Conservation (phyloP, 164 flowering plant genomes). For the Litsea cubeba region DNA sequence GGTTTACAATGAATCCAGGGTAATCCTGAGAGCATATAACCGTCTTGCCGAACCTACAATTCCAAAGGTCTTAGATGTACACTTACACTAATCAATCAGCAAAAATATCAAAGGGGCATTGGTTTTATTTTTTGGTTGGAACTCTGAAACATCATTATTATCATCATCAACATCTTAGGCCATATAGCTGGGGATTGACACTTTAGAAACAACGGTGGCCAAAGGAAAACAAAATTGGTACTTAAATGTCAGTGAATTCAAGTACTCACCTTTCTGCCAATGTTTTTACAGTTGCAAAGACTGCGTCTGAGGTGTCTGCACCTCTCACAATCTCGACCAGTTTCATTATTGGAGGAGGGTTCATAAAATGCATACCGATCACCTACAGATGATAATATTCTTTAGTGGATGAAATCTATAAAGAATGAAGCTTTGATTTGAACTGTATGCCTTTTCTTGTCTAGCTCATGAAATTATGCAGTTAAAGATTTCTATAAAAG, state of each 20-base stretch:
- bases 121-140: too few relatives aligned
- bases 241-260: neutral
- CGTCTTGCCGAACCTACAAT: conserved; percentile 77
- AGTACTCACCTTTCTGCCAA: conserved; percentile 69
- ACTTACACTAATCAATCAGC: neutral
- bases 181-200: too few relatives aligned
- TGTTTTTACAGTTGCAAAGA: conserved; percentile 51
- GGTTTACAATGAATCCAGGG: conserved; percentile 85
- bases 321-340: conserved; percentile 89
- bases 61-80: neutral
- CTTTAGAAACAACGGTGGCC: too few relatives aligned
- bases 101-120: neutral
- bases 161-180: too few relatives aligned
- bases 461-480: neutral
- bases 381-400: conserved; percentile 42
- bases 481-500: neutral
- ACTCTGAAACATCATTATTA: too few relatives aligned
- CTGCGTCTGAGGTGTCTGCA: conserved; percentile 78
- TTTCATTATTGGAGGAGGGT: conserved; percentile 92
- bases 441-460: neutral
- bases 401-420: too few relatives aligned
- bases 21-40: conserved; percentile 81
- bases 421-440: neutral
- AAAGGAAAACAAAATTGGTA: neutral
- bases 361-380: conserved; percentile 98